Evolutionary conservation across 1,139 yeast species (phyloP).

Genomic region (Geotrichum candidum): DNA sequence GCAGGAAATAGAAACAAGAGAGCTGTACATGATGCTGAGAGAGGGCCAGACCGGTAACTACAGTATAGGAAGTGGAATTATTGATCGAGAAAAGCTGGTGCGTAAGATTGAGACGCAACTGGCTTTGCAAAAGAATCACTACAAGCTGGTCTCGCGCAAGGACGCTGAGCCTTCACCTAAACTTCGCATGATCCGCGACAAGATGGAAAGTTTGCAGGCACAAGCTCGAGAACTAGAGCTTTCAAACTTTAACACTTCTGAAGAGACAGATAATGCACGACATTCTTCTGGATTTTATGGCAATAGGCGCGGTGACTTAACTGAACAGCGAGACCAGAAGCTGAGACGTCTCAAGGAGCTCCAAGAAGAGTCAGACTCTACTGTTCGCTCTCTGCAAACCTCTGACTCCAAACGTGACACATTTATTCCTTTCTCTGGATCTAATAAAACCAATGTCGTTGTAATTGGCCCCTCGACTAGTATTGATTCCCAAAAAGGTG

Average conservation of each 20-base stretch:
- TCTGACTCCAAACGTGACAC: not conserved
- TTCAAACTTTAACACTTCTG: constrained; percentile 57
- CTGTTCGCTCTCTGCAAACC: constrained; percentile 20
- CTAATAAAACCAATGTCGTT: not conserved
- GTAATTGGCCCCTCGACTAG: not conserved
- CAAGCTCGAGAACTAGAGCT: constrained; percentile 84
- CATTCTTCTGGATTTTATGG: not conserved
- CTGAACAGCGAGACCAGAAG: constrained; percentile 26
- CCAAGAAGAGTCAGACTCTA: constrained; percentile 32
- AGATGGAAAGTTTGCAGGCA: constrained; percentile 79
- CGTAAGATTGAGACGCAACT: constrained; percentile 51
- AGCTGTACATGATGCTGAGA: constrained; percentile 63
- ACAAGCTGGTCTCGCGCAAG: constrained; percentile 47
- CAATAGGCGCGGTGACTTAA: constrained; percentile 23
- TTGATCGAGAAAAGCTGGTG: constrained; percentile 39
- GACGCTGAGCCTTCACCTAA: constrained; percentile 73
- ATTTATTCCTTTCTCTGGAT: constrained; percentile 4
- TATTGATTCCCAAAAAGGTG: not conserved
- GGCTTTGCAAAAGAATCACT: constrained; percentile 56
- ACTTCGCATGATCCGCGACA: constrained; percentile 66
- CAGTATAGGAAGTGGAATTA: constrained; percentile 34
- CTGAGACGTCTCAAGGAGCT: constrained; percentile 30
- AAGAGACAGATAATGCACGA: constrained; percentile 25
- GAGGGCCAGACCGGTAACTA: constrained; percentile 32
- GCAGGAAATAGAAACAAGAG: constrained; percentile 84